Base-by-base conservation (phyloP, 1,139 yeast genomes). In the Torulaspora pretoriensis region DNA sequence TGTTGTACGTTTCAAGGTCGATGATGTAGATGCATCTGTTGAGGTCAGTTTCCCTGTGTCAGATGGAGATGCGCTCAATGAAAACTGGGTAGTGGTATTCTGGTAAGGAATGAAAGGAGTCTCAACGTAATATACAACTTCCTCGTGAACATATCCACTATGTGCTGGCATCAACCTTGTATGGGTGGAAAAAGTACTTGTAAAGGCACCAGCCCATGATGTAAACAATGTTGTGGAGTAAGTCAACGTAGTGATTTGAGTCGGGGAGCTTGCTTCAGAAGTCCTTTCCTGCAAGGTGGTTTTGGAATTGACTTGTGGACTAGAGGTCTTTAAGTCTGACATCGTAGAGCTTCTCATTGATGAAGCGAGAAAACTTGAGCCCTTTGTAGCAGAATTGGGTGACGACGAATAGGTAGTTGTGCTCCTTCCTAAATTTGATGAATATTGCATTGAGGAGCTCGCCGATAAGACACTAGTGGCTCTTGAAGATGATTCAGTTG, bases 191-290 rank as follows among this genome's bases (percentile, higher is more conserved):
- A 31, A 46, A 4, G 51, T 48, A 14, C 35, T 36, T 3, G 42
- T 46, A 19, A 17, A 30, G 8, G 34, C 30, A 25, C 47, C 50
- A 4, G 46, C 35, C 50, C 51, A 46, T 14, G 38, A 4, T 4
- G 36, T 12, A 33, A n/a, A 23, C 7, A 12, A 2, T 10, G 36
- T 33, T 6, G 28, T 33, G 1, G 25, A 22, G n/a, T 12, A 23
- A 3, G 36, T 33, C 17, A 23, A 4, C n/a, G 36, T 33, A 6
- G 14, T 3, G 14, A 23, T 4, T 3, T 27, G 36, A 12, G 26
- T 33, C 4, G 19, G 4, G n/a, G 17, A n/a, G 3, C 17, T 6
- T 10, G 2, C 1, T 14, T 10, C 10, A 22, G 36, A 22, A 23
- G 26, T 16, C 3, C 24, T 19, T 4, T 22, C n/a, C 3, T 12